phyloP scores from a whole-genome alignment of 352 stramenopile species.

The Phytophthora constricta region DNA sequence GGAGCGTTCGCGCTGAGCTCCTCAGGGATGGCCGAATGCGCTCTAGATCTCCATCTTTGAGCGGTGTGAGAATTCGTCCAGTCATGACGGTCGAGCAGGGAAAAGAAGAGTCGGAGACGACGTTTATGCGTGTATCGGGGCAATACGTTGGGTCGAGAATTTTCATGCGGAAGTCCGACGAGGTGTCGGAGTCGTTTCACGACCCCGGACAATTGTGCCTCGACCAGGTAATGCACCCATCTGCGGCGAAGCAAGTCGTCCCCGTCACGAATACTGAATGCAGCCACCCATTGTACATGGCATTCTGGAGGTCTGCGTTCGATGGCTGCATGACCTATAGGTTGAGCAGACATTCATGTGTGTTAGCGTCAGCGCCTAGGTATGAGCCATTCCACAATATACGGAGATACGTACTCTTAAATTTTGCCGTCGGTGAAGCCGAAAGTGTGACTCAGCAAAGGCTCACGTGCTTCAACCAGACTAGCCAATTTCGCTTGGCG shows the following conservation, averaged over 20 bases:
- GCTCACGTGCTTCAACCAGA: neutral
- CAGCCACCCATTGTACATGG: slow-evolving; percentile 24
- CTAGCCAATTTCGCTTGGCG: neutral
- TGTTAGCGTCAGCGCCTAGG: neutral
- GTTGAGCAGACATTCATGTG: neutral
- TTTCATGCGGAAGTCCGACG: neutral
- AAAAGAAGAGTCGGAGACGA: slow-evolving; percentile 12
- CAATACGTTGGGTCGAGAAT: slow-evolving; percentile 2
- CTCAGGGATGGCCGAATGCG: neutral
- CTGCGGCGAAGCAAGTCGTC: slow-evolving; percentile 12
- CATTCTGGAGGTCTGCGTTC: slow-evolving; percentile 6
- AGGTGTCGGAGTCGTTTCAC: slow-evolving; percentile 19
- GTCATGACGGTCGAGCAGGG: neutral
- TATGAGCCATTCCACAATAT: neutral
- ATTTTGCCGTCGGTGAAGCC: neutral
- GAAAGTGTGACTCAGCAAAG: neutral
- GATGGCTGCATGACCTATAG: slow-evolving; percentile 4
- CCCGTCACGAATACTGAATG: slow-evolving; percentile 17
- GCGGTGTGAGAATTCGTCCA: neutral
- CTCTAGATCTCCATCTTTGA: neutral
- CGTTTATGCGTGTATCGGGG: neutral
- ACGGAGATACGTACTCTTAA: neutral
- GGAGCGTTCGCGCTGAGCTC: neutral
- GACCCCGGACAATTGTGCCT: slow-evolving; percentile 12
- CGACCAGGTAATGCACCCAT: slow-evolving; percentile 18